Base-by-base conservation (phyloP, 148 eudicot species). In the Cornus florida region DNA sequence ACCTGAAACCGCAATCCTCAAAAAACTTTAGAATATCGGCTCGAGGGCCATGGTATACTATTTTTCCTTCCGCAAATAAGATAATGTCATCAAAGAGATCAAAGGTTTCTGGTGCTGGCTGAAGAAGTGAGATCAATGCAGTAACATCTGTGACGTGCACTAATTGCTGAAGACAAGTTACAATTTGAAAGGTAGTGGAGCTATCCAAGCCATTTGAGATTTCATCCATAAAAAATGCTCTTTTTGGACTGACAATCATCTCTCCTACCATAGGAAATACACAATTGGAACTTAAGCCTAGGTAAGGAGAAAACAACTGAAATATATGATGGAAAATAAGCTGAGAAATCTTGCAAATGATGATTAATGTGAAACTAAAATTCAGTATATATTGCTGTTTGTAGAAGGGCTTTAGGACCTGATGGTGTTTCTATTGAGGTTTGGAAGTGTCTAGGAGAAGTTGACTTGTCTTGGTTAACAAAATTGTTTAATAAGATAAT, bases 41-140 rank as follows among this genome's bases (percentile, higher is more conserved):
- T 71, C 90, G 78, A 3, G 95, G 90, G 41, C 95, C 95, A 72
- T 92, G 95, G 77, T 86, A 92, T 70, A 86, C 72, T 69, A 92
- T 80, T 72, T 90, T 90, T 74, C 95, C 95, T 75, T 92, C 95
- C 1, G 89, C 90, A 91, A 92, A 86, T 69, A 92, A 83, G 56
- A 92, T 86, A 17, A 92, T 59, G 77, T 92, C 93, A 75, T 90
- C 93, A 71, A 92, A 92, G 33, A 92, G 82, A 67, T 90, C 88
- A 83, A 82, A 92, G 17, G 90, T 89, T 75, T 92, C 93, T n/a
- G 95, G 96, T 53, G 96, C 87, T 20, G 93, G 93, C 84, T 92
- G 95, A 78, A 92, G 93, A 77, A 92, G 91, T 38, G 93, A 78
- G 7, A 92, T 67, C 23, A 92, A 81, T 64, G 90, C 88, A 41